Evolutionary conservation across 768 basidiomycete genomes (phyloP), one percentile per base, ranked within the genome.

Genomic region (Leccinum imitatum): DNA sequence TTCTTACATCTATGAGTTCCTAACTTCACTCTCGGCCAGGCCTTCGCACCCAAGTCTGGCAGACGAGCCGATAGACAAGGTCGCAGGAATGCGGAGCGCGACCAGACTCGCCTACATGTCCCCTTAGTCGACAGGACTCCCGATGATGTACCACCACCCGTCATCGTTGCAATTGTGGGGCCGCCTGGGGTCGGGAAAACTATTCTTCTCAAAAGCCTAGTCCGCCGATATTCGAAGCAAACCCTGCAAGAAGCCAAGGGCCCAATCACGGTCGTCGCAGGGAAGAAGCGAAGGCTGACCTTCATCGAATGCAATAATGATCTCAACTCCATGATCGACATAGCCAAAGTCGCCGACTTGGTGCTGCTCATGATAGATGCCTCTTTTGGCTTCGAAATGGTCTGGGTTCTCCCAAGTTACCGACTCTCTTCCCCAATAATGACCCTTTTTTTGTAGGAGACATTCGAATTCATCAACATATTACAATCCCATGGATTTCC

Each of bases 361-460:
- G 91, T 98, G 5, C 81, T 99, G 50, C 86, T 99, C 63, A 95
- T 98, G 94, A 89, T 98, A 64, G 97, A 99, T 70, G 96, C 91
- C 4, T 95, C 93, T 27, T 98, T 95, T 74, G 97, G 97, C 4
- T 96, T 98, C 65, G 97, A 98, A 77, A 99, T 98, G 97, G 96
- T 94, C 65, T 63, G 85, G 69, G 50, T 19, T n/a, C 39, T 25
- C 3, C 7, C 13, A 6, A 13, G 37, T 52, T 17, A n/a, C 7
- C 1, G 0, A 7, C 10, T 37, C 0, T 15, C 0, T 2, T 33
- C 4, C n/a, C 53, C 30, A 0, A 53, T 53, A 50, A 47, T 61
- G 21, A 41, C 25, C 4, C 33, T n/a, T 44, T 35, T 7, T 23
- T 11, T 19, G 27, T 70, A 98, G 95, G 97, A 98, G 87, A 94